Evolutionary conservation across 2,329 filamentous ascomycete genomes (phyloP), one percentile per base, ranked within the genome.

Genomic region (Aspergillus sp.): DNA sequence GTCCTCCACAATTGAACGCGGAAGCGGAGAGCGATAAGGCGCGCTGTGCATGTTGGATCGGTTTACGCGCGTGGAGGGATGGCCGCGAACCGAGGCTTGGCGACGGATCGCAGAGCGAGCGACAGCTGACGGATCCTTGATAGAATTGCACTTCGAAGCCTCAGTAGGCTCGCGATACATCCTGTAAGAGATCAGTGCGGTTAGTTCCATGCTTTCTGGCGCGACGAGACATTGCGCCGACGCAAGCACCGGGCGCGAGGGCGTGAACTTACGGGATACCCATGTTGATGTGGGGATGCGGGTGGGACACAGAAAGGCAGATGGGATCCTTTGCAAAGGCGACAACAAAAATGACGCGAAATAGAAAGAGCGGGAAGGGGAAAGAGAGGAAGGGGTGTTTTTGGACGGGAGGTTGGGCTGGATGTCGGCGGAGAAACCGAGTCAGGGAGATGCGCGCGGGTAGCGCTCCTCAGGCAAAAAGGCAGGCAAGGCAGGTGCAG

Each of bases 91-190:
- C 28, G 55, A 50, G 37, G 57, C 47, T 41, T 68, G 64, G 37
- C 75, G 70, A 39, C 75, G 70, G 47, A 79, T 78, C 26, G 71
- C 57, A 24, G 72, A 77, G 49, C 74, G 71, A 34, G 67, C 58
- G 35, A 63, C 52, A 29, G 71, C 71, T 36, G 67, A 67, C 24
- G 65, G 54, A 47, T 78, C 74, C 52, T 74, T 75, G 41, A 61
- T 51, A 33, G 61, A 52, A 36, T 62, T 57, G 33, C 62, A 64
- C 30, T 50, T 57, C 19, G 43, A 14, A 15, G 56, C 53, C 35
- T 63, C 60, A 37, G 65, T 57, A 32, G 71, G 70, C 49, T 71
- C 68, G 53, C 65, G 66, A 63, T 67, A 78, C 58, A 77, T 67
- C 40, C 69, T 71, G 43, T 32, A 41, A 26, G n/a, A n/a, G n/a